Evolutionary conservation across 2,329 filamentous ascomycete genomes (phyloP), one percentile per base, ranked within the genome.

Genomic region (Coleophoma crateriformis): DNA sequence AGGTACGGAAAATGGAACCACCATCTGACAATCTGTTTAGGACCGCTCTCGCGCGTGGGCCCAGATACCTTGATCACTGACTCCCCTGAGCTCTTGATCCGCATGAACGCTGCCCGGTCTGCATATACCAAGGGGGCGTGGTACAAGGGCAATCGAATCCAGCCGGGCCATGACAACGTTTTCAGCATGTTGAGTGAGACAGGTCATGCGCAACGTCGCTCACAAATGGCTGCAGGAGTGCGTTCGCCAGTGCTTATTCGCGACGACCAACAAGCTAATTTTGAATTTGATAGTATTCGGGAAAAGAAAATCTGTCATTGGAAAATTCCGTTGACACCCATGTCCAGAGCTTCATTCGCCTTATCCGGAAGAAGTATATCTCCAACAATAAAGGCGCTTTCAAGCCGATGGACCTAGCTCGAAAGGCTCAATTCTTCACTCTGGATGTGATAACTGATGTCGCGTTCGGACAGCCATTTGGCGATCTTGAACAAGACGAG

Each of bases 401-500:
- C 19, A 56, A 58, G 0, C 66, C 66, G 0, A 65, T 79, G 52
- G 75, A 82, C 54, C 59, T 81, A 38, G 72, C 74, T 15, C 63
- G 68, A 40, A 76, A 77, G 53, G 70, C 72, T 2, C 73, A 75
- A 17, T 78, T 70, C 65, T 76, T 79, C 49, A 71, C 76, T 1
- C 62, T 80, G 1, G 77, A 81, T 47, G 73, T 75, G 3, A 76
- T 81, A 39, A 74, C 71, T 14, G 70, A 77, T 33, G 64, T 79
- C 15, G 73, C 73, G 0, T 71, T 79, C 8, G 76, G 77, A 8
- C 60, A 69, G 12, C 58, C 75, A 0, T 79, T 79, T 52, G 77
- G 78, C 4, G 74, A 75, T 55, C 66, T 82, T 13, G 64, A 66
- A 19, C 65, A 71, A 7, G 75, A 81, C 51, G 59, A 67, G 38